Percentiles rank a stretch among this genome's conserved stretches.
Conservation (phyloP, 805 yeast species). For the Pichia scutulata region DNA sequence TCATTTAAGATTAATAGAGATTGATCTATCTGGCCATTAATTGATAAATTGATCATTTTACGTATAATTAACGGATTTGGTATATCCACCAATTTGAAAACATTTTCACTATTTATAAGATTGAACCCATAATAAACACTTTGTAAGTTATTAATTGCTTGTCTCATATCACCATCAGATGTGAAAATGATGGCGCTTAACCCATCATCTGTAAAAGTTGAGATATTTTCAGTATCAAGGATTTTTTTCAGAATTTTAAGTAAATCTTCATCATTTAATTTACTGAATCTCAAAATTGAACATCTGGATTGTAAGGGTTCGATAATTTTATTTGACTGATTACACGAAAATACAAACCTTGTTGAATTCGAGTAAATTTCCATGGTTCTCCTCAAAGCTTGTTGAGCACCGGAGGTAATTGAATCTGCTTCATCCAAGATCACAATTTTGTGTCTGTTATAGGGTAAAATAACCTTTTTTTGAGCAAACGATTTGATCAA, state of each 20-base stretch:
- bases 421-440: constrained; percentile 96
- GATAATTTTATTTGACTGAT: constrained; percentile 87
- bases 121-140: constrained; percentile 93
- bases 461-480: constrained; percentile 78
- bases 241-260: constrained; percentile 68
- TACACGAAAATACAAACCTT: constrained; percentile 97
- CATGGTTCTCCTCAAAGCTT: constrained; percentile 92
- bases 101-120: constrained; percentile 84
- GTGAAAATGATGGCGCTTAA: constrained; percentile 87
- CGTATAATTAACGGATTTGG: constrained; percentile 89
- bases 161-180: constrained; percentile 98
- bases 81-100: constrained; percentile 89
- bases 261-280: constrained; percentile 79
- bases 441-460: constrained; percentile 86
- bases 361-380: constrained; percentile 93
- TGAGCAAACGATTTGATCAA: constrained; percentile 95
- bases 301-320: constrained; percentile 96
- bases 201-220: constrained; percentile 76
- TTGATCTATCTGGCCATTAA: constrained; percentile 41
- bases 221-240: constrained; percentile 58
- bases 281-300: constrained; percentile 82
- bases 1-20: constrained; percentile 56
- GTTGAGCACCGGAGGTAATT: constrained; percentile 95
- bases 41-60: constrained; percentile 46
- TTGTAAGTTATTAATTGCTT: constrained; percentile 90